Evolutionary conservation across 176 grass and related monocot genomes (phyloP).

Genomic region (Dendrocalamus sinicus): DNA sequence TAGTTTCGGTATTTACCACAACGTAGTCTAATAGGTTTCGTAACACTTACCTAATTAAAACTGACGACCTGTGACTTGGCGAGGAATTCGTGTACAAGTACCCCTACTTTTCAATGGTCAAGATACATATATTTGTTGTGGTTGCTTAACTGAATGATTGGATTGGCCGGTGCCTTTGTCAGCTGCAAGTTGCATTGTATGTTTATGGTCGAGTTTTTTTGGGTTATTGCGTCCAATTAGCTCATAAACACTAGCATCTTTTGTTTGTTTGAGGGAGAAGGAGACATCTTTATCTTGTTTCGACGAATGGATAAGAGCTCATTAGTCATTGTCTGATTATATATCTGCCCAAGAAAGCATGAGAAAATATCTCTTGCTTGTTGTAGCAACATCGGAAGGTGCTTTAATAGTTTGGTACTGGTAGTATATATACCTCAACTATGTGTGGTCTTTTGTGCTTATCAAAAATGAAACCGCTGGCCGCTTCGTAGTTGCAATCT

Average conservation of each 20-base stretch:
- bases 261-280: neutral
- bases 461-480: neutral
- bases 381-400: neutral
- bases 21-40: too few relatives aligned
- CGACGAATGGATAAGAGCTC: neutral
- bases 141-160: neutral
- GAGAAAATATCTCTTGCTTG: neutral
- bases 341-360: neutral
- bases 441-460: neutral
- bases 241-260: neutral
- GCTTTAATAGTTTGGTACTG: too few relatives aligned
- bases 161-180: neutral
- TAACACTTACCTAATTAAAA: neutral
- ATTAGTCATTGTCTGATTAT: neutral
- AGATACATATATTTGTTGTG: neutral
- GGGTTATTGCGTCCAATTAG: neutral
- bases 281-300: neutral
- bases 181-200: too few relatives aligned
- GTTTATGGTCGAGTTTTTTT: neutral
- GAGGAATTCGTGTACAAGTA: neutral
- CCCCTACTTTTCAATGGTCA: slow-evolving; percentile 1
- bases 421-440: neutral
- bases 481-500: neutral
- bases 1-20: too few relatives aligned
- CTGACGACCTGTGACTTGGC: neutral